Evolutionary conservation across 257 asterid species (phyloP).

Genomic region (Cynanchum wilfordii): DNA sequence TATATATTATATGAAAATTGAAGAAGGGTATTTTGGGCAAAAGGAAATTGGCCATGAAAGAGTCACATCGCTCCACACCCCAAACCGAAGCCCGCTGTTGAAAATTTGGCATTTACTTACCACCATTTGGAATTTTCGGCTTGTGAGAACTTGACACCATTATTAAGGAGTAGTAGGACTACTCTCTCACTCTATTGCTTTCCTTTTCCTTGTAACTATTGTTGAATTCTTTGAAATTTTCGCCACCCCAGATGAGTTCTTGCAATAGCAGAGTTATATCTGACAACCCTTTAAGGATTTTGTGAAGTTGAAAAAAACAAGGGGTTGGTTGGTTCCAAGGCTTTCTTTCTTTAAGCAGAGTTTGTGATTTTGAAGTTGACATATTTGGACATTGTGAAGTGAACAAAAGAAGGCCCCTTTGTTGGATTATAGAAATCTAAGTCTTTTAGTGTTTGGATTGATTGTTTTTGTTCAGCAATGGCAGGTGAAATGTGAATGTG

Average conservation of each 20-base stretch:
- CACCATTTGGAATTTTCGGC: not conserved
- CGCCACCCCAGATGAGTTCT: slow-evolving; percentile 32
- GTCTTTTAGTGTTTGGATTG: slow-evolving; percentile 15
- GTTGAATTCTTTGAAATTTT: slow-evolving; percentile 15
- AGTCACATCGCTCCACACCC: not conserved
- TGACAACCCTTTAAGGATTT: slow-evolving; percentile 29
- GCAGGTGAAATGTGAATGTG: slow-evolving; percentile 41
- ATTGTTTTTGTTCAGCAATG: slow-evolving; percentile 18
- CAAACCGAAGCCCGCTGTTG: slow-evolving; percentile 1
- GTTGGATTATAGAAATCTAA: slow-evolving; percentile 15
- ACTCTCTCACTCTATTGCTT: slow-evolving; percentile 17
- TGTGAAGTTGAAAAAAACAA: not conserved
- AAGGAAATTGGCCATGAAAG: not conserved
- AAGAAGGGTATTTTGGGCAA: not conserved
- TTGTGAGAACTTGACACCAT: not conserved
- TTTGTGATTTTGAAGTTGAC: slow-evolving; percentile 7
- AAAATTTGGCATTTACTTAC: slow-evolving; percentile 19
- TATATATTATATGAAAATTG: not conserved
- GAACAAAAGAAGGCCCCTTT: slow-evolving; percentile 5
- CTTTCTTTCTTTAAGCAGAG: slow-evolving; percentile 5
- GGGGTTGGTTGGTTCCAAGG: slow-evolving; percentile 1
- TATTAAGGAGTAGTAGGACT: not conserved
- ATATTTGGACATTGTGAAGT: not conserved
- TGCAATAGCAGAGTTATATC: slow-evolving; percentile 19
- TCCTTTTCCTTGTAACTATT: not conserved